Evolutionary conservation across 495 filamentous ascomycete species (phyloP).

Genomic region (Beverwykella pulmonaria): DNA sequence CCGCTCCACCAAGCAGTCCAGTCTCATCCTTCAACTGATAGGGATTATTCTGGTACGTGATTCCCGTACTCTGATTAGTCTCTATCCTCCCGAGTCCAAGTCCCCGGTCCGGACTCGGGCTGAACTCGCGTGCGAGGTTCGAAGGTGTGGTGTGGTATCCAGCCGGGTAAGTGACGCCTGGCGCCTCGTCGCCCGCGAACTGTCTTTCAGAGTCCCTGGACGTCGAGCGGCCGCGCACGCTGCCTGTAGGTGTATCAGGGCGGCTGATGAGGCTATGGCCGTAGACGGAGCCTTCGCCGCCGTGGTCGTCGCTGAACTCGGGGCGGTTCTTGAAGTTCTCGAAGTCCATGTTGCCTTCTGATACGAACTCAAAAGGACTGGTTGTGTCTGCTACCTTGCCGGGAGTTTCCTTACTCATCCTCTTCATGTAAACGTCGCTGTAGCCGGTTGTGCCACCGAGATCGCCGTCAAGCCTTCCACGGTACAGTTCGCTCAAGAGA

Average conservation of each 20-base stretch:
- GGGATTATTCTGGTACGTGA: conserved; percentile 6
- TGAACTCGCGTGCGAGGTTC: conserved; percentile 37
- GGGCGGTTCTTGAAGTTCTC: conserved; percentile 84
- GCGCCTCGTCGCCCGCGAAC: conserved; percentile 10
- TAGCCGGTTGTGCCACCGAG: conserved; percentile 52
- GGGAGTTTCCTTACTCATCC: conserved; percentile 73
- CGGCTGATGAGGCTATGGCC: conserved; percentile 37
- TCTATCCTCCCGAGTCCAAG: conserved; percentile 8
- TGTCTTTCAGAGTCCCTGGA: conserved; percentile 37
- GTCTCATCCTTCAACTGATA: conserved; percentile 36
- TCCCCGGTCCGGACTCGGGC: conserved; percentile 31
- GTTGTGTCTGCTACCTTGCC: conserved; percentile 61
- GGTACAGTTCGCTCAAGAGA: conserved; percentile 76
- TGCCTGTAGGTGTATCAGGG: conserved; percentile 41
- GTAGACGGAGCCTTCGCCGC: conserved; percentile 62
- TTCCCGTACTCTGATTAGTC: background rate
- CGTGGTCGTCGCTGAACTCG: conserved; percentile 86
- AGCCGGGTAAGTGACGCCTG: conserved; percentile 42
- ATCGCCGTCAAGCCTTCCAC: conserved; percentile 69
- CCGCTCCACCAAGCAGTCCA: conserved; percentile 36
- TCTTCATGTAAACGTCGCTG: conserved; percentile 70
- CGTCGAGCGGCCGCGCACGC: conserved; percentile 31
- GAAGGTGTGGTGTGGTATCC: conserved; percentile 47
- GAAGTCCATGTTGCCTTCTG: conserved; percentile 89
- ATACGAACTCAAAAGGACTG: conserved; percentile 82